Evolutionary conservation across 2,329 filamentous ascomycete species (phyloP).

Genomic region (Penicillium sp.): DNA sequence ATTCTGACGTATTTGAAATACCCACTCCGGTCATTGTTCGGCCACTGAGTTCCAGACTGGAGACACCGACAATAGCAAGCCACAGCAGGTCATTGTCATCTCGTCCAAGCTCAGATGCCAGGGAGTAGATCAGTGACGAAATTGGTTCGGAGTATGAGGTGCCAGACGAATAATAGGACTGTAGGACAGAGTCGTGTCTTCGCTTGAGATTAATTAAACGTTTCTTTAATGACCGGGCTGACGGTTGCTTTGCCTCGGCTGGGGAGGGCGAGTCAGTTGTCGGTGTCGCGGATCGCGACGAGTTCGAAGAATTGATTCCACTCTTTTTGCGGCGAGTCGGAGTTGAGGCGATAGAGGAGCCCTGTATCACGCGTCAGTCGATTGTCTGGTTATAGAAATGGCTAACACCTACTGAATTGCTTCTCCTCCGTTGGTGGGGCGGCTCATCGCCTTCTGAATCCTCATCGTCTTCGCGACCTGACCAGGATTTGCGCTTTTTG

Average conservation of each 20-base stretch:
- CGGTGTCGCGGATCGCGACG: constrained; percentile 47
- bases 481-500: constrained; percentile 78
- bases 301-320: constrained; percentile 45
- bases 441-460: constrained; percentile 67
- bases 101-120: constrained; percentile 89
- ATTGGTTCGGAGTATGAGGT: constrained; percentile 93
- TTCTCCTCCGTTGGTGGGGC: constrained; percentile 76
- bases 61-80: constrained; percentile 91
- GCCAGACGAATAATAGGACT: constrained; percentile 80
- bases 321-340: constrained; percentile 42
- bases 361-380: constrained; percentile 26
- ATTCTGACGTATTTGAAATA: constrained; percentile 54
- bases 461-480: constrained; percentile 67
- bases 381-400: background rate
- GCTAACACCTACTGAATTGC: constrained; percentile 68
- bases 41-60: constrained; percentile 89
- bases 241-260: constrained; percentile 57
- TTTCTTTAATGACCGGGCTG: constrained; percentile 68
- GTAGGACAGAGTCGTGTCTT: constrained; percentile 73
- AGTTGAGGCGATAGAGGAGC: constrained; percentile 42
- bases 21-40: constrained; percentile 78
- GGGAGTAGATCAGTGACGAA: constrained; percentile 87
- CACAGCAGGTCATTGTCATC: constrained; percentile 97
- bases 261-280: constrained; percentile 41
- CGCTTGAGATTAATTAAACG: constrained; percentile 71